Evolutionary conservation across 805 yeast species (phyloP).

Genomic region (Candida pseudofarinosa): DNA sequence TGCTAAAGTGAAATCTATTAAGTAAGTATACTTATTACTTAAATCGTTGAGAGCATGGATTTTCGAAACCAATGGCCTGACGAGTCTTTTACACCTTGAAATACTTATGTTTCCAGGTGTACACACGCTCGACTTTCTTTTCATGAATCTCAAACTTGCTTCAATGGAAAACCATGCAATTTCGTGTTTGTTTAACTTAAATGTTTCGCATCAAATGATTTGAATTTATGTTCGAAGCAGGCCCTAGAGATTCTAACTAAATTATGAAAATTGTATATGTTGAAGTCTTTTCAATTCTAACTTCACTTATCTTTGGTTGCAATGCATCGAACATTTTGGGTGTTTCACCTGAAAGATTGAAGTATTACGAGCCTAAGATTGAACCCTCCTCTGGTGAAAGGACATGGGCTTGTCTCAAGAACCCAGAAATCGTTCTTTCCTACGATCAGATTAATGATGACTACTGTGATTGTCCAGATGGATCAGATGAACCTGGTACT

Average conservation of each 20-base stretch:
- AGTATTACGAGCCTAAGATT: constrained; percentile 48
- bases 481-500: constrained; percentile 96
- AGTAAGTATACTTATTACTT: constrained; percentile 22
- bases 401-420: constrained; percentile 63
- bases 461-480: constrained; percentile 96
- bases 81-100: constrained; percentile 28
- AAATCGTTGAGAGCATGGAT: constrained; percentile 30
- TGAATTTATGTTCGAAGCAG: too few relatives aligned
- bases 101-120: constrained; percentile 8
- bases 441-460: constrained; percentile 75
- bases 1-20: constrained; percentile 9
- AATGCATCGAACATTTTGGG: constrained; percentile 20
- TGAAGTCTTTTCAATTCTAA: background rate
- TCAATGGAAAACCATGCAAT: background rate
- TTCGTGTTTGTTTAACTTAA: background rate
- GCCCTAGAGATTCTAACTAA: background rate
- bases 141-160: background rate
- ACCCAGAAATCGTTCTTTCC: constrained; percentile 62
- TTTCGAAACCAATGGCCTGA: constrained; percentile 35
- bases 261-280: background rate
- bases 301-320: background rate
- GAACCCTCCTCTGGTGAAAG: constrained; percentile 33
- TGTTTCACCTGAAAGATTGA: constrained; percentile 34
- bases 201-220: background rate
- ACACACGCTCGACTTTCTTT: background rate